Evolutionary conservation across 75 land plant species (phyloP), one percentile per base, ranked within the genome.

Genomic region (Adiantum capillusveneris): DNA sequence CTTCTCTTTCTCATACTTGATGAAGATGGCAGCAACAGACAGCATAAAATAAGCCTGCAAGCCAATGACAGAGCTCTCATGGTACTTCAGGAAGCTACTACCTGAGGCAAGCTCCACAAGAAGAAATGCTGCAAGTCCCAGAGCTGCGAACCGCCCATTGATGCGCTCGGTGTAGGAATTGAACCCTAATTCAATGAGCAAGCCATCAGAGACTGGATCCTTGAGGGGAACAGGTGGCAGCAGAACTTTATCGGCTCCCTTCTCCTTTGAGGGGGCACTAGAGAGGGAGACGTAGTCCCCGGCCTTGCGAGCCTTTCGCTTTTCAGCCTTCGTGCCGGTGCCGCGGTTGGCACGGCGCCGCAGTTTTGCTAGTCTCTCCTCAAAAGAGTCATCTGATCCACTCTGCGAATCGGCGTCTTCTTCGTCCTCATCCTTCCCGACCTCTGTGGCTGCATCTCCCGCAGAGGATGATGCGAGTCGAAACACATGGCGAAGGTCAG

Each of bases 1-100:
- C 66, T 60, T 82, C 74, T 90, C 96, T 65, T 83, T 90, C 74
- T 90, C 84, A 45, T 64, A 83, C 68, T 90, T 90, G 18, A 90
- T 65, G 59, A 70, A 76, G 44, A 85, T 1, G 5, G 96, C 90
- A 2, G 80, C 46, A 20, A 60, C 68, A 14, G 84, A 84, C 11
- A 88, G 80, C 26, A 86, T 70, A 44, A 76, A 72, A 58, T 90
- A 90, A 0, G 66, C 63, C 75, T 90, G 96, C 12, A 83, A 27
- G 34, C 79, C 58, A 11, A 90, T n/a, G 22, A 76, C 64, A 11
- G 82, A 53, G 53, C 82, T 63, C 1, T 85, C 51, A 62, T 89
- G 95, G 36, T 78, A 89, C 39, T 56, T 78, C 25, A 85, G 25
- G 18, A 85, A 64, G 64, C 85, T 69, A 63, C 73, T 67, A 1